phyloP scores from a whole-genome alignment of 768 basidiomycete genomes.

The Floccularia luteovirens region DNA sequence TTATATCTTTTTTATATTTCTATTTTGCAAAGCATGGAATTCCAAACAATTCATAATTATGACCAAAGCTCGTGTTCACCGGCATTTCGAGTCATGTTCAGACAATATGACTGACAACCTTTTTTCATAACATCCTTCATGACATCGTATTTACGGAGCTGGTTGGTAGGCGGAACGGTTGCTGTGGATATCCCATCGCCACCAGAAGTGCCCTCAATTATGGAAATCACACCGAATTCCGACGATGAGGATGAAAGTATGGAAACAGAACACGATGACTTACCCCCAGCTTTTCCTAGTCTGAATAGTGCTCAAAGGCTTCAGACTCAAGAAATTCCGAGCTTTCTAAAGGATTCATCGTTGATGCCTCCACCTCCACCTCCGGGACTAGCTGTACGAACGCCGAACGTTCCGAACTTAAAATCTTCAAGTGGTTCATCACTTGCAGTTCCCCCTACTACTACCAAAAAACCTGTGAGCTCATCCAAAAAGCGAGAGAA shows the following conservation, averaged over 20 bases:
- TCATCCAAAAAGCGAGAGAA: constrained; percentile 59
- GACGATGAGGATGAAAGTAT: constrained; percentile 34
- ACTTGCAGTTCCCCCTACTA: constrained; percentile 52
- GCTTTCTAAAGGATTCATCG: constrained; percentile 35
- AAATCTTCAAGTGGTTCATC: constrained; percentile 24
- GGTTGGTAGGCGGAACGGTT: constrained; percentile 38
- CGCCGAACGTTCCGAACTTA: constrained; percentile 23
- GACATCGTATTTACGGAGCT: constrained; percentile 55
- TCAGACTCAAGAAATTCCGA: constrained; percentile 20
- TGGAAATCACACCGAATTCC: constrained; percentile 29
- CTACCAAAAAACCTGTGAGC: constrained; percentile 50
- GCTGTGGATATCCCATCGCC: constrained; percentile 12
- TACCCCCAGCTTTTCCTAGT: constrained; percentile 74
- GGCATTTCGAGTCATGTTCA: too few species aligned
- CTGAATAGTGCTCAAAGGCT: constrained; percentile 66
- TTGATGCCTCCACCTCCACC: constrained; percentile 50
- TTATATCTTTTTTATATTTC: too few species aligned
- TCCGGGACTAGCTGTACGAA: constrained; percentile 32
- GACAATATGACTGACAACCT: too few species aligned
- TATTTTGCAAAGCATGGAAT: too few species aligned
- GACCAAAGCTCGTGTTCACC: too few species aligned
- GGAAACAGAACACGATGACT: constrained; percentile 29
- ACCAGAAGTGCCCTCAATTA: constrained; percentile 22
- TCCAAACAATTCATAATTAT: too few species aligned
- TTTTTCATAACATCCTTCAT: too few species aligned